These are phyloP conservation scores for Vanderwaltozyma verrucispora DNA, from an alignment of 805 yeast species.

Conservation along the genomic window DNA sequence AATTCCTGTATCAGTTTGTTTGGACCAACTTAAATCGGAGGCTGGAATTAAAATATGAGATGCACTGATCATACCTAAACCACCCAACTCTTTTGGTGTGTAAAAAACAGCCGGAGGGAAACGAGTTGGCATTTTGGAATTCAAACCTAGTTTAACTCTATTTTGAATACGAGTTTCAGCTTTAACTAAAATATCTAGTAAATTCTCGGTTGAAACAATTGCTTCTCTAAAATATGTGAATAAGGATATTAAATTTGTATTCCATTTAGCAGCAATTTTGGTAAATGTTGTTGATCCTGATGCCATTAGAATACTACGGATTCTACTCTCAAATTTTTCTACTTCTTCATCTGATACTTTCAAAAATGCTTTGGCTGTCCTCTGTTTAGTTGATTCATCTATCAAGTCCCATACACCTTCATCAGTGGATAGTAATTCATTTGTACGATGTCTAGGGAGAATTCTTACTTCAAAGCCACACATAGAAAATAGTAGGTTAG, in stretches of 20 bases:
- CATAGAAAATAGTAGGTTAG: conserved; percentile 80
- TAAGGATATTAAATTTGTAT: conserved; percentile 75
- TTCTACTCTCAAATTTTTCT: conserved; percentile 67
- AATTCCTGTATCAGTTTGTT: conserved; percentile 88
- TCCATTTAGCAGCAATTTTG: conserved; percentile 92
- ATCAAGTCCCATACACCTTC: conserved; percentile 92
- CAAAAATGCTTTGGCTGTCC: conserved; percentile 80
- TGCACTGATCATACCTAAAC: conserved; percentile 95
- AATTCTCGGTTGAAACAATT: conserved; percentile 65
- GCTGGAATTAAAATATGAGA: conserved; percentile 93
- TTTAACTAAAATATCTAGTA: conserved; percentile 75
- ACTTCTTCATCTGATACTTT: conserved; percentile 78
- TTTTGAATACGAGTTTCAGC: conserved; percentile 92
- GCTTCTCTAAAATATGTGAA: conserved; percentile 93
- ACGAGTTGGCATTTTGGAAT: conserved; percentile 96
- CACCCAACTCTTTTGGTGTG: conserved; percentile 95
- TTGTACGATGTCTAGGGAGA: conserved; percentile 57
- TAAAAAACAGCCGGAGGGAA: conserved; percentile 98
- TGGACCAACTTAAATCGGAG: conserved; percentile 82
- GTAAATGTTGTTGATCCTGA: conserved; percentile 94
- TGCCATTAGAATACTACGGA: conserved; percentile 85
- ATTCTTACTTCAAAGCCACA: conserved; percentile 93
- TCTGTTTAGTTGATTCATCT: conserved; percentile 60
- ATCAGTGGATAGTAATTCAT: conserved; percentile 41
- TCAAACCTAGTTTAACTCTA: conserved; percentile 85